These are phyloP conservation scores for Starmerella bombi DNA, from an alignment of 805 yeast species.

Conservation along the genomic window DNA sequence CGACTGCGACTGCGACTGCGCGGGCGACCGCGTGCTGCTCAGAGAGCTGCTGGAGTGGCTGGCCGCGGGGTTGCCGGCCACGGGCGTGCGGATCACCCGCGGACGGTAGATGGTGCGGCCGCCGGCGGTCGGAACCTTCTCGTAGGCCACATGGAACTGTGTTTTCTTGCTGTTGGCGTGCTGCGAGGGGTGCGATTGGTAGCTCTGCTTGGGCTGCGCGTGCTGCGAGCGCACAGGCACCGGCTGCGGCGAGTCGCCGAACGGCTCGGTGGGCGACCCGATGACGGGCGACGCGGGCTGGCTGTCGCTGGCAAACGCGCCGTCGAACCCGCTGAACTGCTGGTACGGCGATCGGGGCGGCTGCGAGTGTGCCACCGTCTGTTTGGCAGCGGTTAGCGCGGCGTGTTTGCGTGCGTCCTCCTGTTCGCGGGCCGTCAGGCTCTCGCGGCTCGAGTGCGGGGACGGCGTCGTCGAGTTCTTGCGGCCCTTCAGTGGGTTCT, in stretches of 20 bases:
- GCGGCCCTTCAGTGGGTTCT: constrained; percentile 10
- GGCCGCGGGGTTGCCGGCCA: background rate
- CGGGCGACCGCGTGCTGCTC: no score
- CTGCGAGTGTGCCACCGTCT: constrained; percentile 1
- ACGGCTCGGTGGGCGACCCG: background rate
- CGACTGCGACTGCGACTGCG: no score
- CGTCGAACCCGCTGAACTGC: constrained; percentile 18
- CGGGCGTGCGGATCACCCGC: constrained; percentile 12
- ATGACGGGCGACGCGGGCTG: constrained; percentile 12
- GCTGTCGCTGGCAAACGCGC: constrained; percentile 11
- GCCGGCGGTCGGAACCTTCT: constrained; percentile 12
- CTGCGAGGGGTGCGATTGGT: background rate
- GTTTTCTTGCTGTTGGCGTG: constrained; percentile 2
- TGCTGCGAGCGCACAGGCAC: background rate
- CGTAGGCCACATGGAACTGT: constrained; percentile 17
- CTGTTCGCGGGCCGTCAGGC: constrained; percentile 4
- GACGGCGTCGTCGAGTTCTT: constrained; percentile 6
- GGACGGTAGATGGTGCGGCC: constrained; percentile 15
- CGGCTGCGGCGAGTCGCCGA: background rate
- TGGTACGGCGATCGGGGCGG: constrained; percentile 1
- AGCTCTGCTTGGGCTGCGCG: background rate
- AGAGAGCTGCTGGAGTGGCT: background rate
- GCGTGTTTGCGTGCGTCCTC: constrained; percentile 1
- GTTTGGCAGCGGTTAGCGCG: constrained; percentile 12
- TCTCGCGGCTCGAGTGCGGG: constrained; percentile 14